These are phyloP conservation scores for Nemania sp. DNA, from an alignment of 2,329 filamentous ascomycete genomes.

Conservation along the genomic window DNA sequence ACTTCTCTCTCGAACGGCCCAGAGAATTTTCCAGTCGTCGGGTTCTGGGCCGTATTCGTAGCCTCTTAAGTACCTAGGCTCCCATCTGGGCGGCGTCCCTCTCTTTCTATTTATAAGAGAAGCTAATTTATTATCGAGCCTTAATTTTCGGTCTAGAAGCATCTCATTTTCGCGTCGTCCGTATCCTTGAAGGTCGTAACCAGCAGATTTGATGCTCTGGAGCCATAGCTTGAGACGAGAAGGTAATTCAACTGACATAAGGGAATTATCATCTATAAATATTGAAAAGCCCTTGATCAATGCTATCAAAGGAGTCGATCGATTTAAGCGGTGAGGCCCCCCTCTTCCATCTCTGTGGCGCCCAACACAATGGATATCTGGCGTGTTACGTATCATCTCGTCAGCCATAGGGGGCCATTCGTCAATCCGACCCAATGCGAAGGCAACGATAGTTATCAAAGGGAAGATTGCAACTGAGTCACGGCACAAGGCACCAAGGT, in stretches of 20 bases:
- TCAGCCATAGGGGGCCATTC: conserved; percentile 2
- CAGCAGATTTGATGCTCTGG: background rate
- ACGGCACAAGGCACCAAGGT: conserved; percentile 8
- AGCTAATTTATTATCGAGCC: background rate
- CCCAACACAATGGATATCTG: background rate
- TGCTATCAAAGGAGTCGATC: background rate
- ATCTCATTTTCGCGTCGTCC: conserved; percentile 12
- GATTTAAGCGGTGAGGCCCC: too few species aligned
- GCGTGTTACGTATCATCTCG: background rate
- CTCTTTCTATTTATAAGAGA: background rate
- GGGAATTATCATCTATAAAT: too few species aligned
- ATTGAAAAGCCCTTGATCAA: too few species aligned
- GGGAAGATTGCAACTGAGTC: background rate
- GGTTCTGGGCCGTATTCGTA: conserved; percentile 22
- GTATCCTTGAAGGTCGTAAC: conserved; percentile 5
- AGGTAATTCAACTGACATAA: too few species aligned
- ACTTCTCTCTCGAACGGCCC: conserved; percentile 20
- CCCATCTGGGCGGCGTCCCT: background rate
- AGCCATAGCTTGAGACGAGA: conserved; percentile 5
- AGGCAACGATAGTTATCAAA: background rate
- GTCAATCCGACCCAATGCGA: background rate
- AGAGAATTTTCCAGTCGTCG: conserved; percentile 28
- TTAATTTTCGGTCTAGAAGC: background rate
- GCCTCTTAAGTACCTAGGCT: conserved; percentile 1
- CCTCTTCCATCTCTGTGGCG: too few species aligned